Base-by-base conservation (phyloP, 768 basidiomycete genomes). In the Podaxis rugospora region DNA sequence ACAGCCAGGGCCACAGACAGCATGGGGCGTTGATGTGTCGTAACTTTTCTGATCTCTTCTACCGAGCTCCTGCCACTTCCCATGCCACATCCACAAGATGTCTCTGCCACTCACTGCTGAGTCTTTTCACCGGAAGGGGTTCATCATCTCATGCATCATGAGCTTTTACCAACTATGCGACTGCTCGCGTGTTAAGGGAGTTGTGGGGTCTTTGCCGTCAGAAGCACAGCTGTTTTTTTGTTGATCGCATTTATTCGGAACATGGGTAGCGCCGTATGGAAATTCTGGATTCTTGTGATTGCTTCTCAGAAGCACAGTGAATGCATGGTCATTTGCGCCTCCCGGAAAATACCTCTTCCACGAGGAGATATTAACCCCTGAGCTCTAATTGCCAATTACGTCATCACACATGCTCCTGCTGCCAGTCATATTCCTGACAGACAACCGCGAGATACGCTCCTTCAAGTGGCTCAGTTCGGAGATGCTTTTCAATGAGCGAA, bases 21-120 rank as follows among this genome's bases (percentile, higher is more conserved):
- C n/a, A 3, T 44, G 6, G 39, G 39, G 13, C 14, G 39, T 28
- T 51, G 50, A 35, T 11, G 21, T 55, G 54, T 42, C 54, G 54
- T 55, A 55, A 55, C 16, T 6, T 25, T 55, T 54, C 52, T 54
- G 52, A 55, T 55, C 54, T 25, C 40, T 55, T 55, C 27, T 25
- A 55, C 54, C 54, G 54, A 55, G 23, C 54, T 55, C 44, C 39
- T 11, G 54, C 54, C 54, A 44, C 54, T 28, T 25, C 28, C 35
- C 40, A 39, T 44, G 37, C 6, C 37, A 44, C 25, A 21, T 7
- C 37, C 21, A 32, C 32, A 32, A 9, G 9, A 32, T 9, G 32
- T 3, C 32, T 32, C 9, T 32, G 32, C 32, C 32, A 2, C 7
- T 3, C 7, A 7, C 32, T 32, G 32, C 32, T 32, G 9, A 7